Base-by-base conservation (phyloP, 495 filamentous ascomycete species). In the Penicillium cataractarum region DNA sequence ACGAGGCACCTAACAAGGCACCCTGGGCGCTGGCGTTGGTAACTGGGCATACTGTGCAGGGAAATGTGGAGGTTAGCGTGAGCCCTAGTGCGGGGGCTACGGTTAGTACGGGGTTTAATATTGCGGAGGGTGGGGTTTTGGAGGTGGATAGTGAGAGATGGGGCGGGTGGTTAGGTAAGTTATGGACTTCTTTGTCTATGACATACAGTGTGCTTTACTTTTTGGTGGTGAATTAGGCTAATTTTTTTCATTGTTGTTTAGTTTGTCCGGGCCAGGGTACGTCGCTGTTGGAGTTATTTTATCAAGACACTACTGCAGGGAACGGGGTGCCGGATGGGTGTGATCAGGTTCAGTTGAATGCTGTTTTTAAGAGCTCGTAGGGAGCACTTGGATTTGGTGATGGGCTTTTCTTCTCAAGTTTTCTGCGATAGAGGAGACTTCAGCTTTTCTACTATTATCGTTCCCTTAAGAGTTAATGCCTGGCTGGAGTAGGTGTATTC, bases 121-220 rank as follows among this genome's bases (percentile, higher is more conserved):
- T 78, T 40, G 70, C 66, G 32, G 61, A 35, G 0, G 67, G 60
- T 27, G 72, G 71, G 6, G 12, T 68, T 32, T 54, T 74, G 62
- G 67, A 51, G 58, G 67, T 54, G 37, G 26, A 32, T 13, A 51
- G 51, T 22, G 55, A 49, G 29, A 58, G 62, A 7, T 80, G 76
- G 57, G 71, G 63, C 35, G 74, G 78, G 4, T 80, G 78, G 78
- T 58, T 78, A 5, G 75, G 77, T 79, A 67, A 54, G 75, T 71
- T 50, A 22, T 46, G 21, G 29, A 15, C n/a, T 8, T 40, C 6
- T 21, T 10, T 37, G 27, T 17, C 27, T 24, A 48, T 22, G 2
- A n/a, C n/a, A 8, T 29, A 13, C 1, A 26, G 8, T 19, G 21
- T 40, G 21, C 22, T 27, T 31, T 37, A 33, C 37, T 31, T 8